phyloP scores from a whole-genome alignment of 2,329 filamentous ascomycete genomes.

The Fusarium equiseti region DNA sequence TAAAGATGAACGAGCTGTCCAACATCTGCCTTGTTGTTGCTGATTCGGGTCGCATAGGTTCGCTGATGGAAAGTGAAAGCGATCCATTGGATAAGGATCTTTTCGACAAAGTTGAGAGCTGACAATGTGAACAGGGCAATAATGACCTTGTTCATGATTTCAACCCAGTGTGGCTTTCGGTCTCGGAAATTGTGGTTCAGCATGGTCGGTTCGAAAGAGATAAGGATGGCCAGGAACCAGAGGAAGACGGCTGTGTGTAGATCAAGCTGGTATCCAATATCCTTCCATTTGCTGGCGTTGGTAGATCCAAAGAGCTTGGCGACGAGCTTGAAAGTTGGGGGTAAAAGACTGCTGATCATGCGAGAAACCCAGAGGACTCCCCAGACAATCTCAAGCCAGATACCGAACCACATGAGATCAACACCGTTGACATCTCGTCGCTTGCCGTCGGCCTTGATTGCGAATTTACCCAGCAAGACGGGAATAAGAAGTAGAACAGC shows the following conservation, averaged over 20 bases:
- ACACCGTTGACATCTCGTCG: slow-evolving; percentile 71
- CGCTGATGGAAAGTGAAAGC: slow-evolving; percentile 92
- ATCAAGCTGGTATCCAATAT: slow-evolving; percentile 87
- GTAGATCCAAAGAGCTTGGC: slow-evolving; percentile 83
- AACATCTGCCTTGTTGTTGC: slow-evolving; percentile 92
- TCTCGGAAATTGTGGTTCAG: slow-evolving; percentile 60
- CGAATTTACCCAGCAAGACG: slow-evolving; percentile 58
- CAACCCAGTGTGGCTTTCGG: slow-evolving; percentile 75
- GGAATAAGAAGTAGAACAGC: slow-evolving; percentile 61
- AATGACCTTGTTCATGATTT: slow-evolving; percentile 85
- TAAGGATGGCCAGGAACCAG: slow-evolving; percentile 88
- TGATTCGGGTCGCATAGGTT: slow-evolving; percentile 91
- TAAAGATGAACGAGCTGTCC: slow-evolving; percentile 66
- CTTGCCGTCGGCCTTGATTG: slow-evolving; percentile 51
- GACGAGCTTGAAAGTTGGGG: slow-evolving; percentile 60
- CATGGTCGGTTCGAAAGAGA: slow-evolving; percentile 88
- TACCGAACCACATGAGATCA: slow-evolving; percentile 87
- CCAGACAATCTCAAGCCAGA: slow-evolving; percentile 96
- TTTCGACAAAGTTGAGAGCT: slow-evolving; percentile 86
- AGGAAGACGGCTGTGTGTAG: slow-evolving; percentile 88
- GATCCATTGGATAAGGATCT: slow-evolving; percentile 94
- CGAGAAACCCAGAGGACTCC: slow-evolving; percentile 84
- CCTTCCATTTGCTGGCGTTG: slow-evolving; percentile 92
- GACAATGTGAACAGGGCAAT: slow-evolving; percentile 85
- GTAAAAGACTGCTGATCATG: slow-evolving; percentile 65